phyloP scores from a whole-genome alignment of 2,329 filamentous ascomycete species.

The Talaromyces albobiverticillius region DNA sequence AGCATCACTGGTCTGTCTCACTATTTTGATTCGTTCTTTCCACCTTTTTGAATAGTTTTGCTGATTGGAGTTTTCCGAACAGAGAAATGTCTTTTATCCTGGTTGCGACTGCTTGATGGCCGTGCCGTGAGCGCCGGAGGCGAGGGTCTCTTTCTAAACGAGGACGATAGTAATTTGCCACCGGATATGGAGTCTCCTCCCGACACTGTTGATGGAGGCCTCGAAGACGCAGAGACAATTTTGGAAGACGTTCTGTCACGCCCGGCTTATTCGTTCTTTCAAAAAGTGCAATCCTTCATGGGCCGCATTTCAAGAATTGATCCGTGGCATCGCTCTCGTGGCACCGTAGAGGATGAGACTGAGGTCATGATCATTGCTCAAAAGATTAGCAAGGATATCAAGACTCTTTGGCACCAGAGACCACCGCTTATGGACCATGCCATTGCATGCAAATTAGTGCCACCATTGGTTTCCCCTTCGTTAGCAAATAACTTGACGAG shows the following conservation, averaged over 20 bases:
- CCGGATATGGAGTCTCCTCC: constrained; percentile 8
- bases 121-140: constrained; percentile 56
- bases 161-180: constrained; percentile 41
- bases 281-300: constrained; percentile 58
- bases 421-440: constrained; percentile 58
- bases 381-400: constrained; percentile 50
- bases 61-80: constrained; percentile 15
- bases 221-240: constrained; percentile 43
- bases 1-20: constrained; percentile 9
- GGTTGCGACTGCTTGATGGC: constrained; percentile 56
- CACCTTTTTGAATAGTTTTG: not conserved
- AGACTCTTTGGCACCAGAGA: constrained; percentile 50
- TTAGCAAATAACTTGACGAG: constrained; percentile 52
- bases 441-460: constrained; percentile 50
- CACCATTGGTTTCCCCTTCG: constrained; percentile 48
- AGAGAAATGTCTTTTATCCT: constrained; percentile 52
- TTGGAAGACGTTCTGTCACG: constrained; percentile 56
- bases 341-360: constrained; percentile 57
- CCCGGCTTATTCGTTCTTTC: constrained; percentile 57
- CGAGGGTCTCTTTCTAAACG: constrained; percentile 52
- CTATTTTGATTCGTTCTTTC: not conserved
- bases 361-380: constrained; percentile 57
- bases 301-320: constrained; percentile 57
- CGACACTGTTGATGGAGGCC: constrained; percentile 21
- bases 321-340: constrained; percentile 55